Evolutionary conservation across 306 rosid species (phyloP).

Genomic region (Pueraria montana): DNA sequence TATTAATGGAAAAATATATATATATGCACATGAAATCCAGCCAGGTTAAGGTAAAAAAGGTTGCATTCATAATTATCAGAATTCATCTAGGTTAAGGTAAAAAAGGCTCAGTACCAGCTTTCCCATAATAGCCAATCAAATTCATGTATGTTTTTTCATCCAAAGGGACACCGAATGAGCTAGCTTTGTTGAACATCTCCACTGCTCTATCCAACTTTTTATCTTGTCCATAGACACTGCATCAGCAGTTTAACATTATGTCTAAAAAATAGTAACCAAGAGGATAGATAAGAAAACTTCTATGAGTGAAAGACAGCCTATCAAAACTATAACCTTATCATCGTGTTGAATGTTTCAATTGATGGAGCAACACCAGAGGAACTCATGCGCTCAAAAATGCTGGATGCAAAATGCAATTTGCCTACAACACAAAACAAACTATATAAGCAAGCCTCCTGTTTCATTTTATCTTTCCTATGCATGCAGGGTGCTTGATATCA

Average conservation of each 20-base stretch:
- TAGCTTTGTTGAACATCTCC: slow-evolving; percentile 79
- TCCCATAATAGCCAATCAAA: slow-evolving; percentile 88
- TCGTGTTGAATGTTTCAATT: slow-evolving; percentile 88
- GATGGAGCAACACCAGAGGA: slow-evolving; percentile 74
- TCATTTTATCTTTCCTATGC: slow-evolving; percentile 22
- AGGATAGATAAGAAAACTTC: not conserved
- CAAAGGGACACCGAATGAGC: slow-evolving; percentile 56
- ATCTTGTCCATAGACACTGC: slow-evolving; percentile 89
- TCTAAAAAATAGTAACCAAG: slow-evolving; percentile 38
- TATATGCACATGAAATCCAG: slow-evolving; percentile 32
- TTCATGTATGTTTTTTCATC: slow-evolving; percentile 86
- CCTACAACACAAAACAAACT: slow-evolving; percentile 60
- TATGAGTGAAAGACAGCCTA: slow-evolving; percentile 2
- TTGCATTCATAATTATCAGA: slow-evolving; percentile 42
- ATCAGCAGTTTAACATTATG: slow-evolving; percentile 40
- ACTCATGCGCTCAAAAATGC: slow-evolving; percentile 77
- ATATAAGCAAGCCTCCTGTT: slow-evolving; percentile 51
- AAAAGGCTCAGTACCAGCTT: slow-evolving; percentile 71
- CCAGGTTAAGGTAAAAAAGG: slow-evolving; percentile 20
- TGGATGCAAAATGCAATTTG: slow-evolving; percentile 76
- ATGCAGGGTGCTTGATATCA: slow-evolving; percentile 39
- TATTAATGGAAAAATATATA: no score
- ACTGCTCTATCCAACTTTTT: slow-evolving; percentile 81
- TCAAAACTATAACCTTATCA: slow-evolving; percentile 77
- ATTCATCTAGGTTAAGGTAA: slow-evolving; percentile 11